These are phyloP conservation scores for Aurinia saxatilis DNA, from an alignment of 345 rosid genomes.

Conservation along the genomic window DNA sequence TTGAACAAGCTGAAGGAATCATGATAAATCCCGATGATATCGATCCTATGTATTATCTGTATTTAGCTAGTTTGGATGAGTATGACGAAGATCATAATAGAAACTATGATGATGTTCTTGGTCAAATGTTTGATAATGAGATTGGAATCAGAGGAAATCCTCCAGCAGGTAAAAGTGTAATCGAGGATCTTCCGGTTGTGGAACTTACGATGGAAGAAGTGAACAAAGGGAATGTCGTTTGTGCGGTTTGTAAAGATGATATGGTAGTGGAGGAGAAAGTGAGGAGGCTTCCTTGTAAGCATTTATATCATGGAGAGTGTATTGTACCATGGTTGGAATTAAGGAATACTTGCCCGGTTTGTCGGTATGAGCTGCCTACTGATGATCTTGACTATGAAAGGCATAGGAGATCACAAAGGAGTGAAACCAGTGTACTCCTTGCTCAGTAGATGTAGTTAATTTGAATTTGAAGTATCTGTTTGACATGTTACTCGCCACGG, in stretches of 20 bases:
- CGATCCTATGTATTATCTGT: slow-evolving; percentile 21
- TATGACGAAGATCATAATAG: slow-evolving; percentile 10
- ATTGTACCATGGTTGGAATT: slow-evolving; percentile 45
- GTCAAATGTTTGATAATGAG: slow-evolving; percentile 32
- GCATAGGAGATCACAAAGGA: slow-evolving; percentile 16
- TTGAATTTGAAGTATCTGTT: not conserved
- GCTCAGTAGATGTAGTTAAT: slow-evolving; percentile 13
- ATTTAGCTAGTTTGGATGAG: slow-evolving; percentile 27
- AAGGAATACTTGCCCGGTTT: slow-evolving; percentile 48
- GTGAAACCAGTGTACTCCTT: not conserved
- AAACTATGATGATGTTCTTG: slow-evolving; percentile 23
- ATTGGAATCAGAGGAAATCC: slow-evolving; percentile 35
- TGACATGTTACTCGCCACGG: slow-evolving; percentile 5
- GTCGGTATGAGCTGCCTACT: slow-evolving; percentile 46
- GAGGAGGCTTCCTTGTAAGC: slow-evolving; percentile 42
- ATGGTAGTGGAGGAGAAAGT: slow-evolving; percentile 32
- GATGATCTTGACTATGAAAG: slow-evolving; percentile 46
- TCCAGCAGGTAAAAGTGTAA: slow-evolving; percentile 34
- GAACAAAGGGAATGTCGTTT: slow-evolving; percentile 21
- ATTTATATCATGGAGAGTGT: slow-evolving; percentile 46
- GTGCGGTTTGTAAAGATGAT: slow-evolving; percentile 52
- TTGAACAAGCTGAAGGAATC: slow-evolving; percentile 31
- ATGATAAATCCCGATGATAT: slow-evolving; percentile 11
- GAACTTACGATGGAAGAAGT: slow-evolving; percentile 31
- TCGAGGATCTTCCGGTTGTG: slow-evolving; percentile 40